These are phyloP conservation scores for Populus simonii DNA, from an alignment of 345 rosid genomes.

Conservation along the genomic window DNA sequence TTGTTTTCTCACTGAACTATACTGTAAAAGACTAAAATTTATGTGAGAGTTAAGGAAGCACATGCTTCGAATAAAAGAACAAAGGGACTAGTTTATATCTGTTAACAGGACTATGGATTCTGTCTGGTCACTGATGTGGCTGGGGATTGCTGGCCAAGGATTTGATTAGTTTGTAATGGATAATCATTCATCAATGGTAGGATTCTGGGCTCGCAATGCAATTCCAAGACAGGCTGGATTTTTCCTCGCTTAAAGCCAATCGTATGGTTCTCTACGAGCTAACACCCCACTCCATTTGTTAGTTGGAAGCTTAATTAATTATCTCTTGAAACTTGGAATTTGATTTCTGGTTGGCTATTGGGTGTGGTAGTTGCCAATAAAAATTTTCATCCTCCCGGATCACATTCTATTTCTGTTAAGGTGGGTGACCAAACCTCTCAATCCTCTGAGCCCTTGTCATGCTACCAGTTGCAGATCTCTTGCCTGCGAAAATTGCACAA, in stretches of 20 bases:
- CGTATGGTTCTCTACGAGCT: neutral
- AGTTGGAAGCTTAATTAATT: too few relatives aligned
- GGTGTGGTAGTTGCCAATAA: too few relatives aligned
- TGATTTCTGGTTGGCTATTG: too few relatives aligned
- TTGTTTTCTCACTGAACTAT: neutral
- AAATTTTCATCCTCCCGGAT: too few relatives aligned
- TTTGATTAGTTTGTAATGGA: too few relatives aligned
- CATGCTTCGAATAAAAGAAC: neutral
- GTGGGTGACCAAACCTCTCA: too few relatives aligned
- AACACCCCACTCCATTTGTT: too few relatives aligned
- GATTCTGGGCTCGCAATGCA: neutral
- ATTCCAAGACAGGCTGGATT: neutral
- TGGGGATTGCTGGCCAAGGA: too few relatives aligned
- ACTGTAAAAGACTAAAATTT: neutral
- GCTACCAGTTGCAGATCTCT: conserved; percentile 51
- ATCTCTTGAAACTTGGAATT: too few relatives aligned
- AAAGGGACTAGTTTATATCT: neutral
- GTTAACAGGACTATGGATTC: neutral
- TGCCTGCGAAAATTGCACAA: conserved; percentile 24
- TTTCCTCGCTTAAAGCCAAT: neutral
- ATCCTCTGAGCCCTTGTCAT: conserved; percentile 12
- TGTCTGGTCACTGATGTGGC: too few relatives aligned
- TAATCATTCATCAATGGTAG: too few relatives aligned
- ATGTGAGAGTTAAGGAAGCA: neutral
- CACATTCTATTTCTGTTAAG: too few relatives aligned